Base-by-base conservation (phyloP, 768 basidiomycete genomes). In the Leccinum arenicola region DNA sequence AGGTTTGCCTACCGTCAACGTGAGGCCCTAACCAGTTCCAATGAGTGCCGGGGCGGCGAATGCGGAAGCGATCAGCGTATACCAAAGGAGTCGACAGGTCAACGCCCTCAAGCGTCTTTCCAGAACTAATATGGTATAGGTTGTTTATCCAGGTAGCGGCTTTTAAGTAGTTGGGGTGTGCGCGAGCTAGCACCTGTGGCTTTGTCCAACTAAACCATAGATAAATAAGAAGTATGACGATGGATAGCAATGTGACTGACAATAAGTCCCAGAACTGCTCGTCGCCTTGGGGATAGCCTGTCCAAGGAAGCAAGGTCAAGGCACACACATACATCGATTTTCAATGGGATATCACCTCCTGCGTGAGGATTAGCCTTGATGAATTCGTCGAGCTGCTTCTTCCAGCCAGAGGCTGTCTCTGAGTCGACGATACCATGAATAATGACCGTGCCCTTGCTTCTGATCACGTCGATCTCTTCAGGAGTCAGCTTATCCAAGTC, bases 231-330 rank as follows among this genome's bases (percentile, higher is more conserved):
- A 54, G 54, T 40, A n/a, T 10, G 1, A 1, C 19, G 5, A 29
- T 17, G 38, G 7, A 35, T 29, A 0, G 11, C 9, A 43, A 47
- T 52, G 6, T 3, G 6, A 76, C 82, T 54, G 64, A 87, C 87
- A 88, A 89, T 55, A 90, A 80, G 66, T 83, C 75, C 72, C 86
- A 89, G 73, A 90, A 88, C 64, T 89, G 88, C 55, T 85, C 87
- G 63, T 89, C 73, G n/a, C 78, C 62, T 7, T 61, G 76, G 0
- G 87, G 86, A 33, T 77, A 56, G 19, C 85, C 85, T 87, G 48
- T 15, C 27, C 27, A 27, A 27, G 27, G 27, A 56, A 50, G 19
- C 15, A 61, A 23, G 10, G 9, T 10, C 55, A 25, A 35, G 43
- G 5, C 19, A 21, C 14, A 10, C n/a, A 27, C 58, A 29, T 29